A percentile compares a stretch with the other conserved stretches of the same genome.
phyloP scores from a whole-genome alignment of 768 basidiomycete species.

The Podaxis carcinomalis region DNA sequence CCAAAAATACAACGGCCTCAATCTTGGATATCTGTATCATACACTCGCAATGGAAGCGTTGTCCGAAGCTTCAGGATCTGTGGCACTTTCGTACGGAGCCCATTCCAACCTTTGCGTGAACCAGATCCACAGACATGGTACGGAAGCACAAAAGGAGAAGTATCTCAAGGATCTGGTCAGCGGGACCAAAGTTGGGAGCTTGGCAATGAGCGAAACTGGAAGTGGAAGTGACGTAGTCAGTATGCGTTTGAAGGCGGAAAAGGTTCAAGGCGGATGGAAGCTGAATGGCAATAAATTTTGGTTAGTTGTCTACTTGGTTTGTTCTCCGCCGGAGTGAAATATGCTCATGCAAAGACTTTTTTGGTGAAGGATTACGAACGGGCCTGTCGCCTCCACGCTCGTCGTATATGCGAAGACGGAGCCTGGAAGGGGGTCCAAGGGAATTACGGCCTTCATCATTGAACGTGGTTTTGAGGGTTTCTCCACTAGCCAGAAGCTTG shows the following conservation, averaged over 20 bases:
- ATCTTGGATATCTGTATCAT: slow-evolving; percentile 81
- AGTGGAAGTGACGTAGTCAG: slow-evolving; percentile 95
- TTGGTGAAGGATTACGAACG: slow-evolving; percentile 83
- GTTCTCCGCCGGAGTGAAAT: background rate
- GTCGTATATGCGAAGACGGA: slow-evolving; percentile 91
- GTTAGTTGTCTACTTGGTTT: slow-evolving; percentile 35
- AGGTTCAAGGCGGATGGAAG: slow-evolving; percentile 69
- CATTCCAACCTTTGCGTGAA: slow-evolving; percentile 89
- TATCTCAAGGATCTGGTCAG: slow-evolving; percentile 79
- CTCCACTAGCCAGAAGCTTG: slow-evolving; percentile 85
- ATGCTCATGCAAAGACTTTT: slow-evolving; percentile 9
- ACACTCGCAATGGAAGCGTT: slow-evolving; percentile 94
- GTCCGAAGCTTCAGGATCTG: slow-evolving; percentile 85
- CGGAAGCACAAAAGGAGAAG: slow-evolving; percentile 75
- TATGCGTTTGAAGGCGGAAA: slow-evolving; percentile 82
- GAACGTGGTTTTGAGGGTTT: slow-evolving; percentile 82
- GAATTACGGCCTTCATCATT: slow-evolving; percentile 89
- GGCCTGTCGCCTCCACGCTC: slow-evolving; percentile 84
- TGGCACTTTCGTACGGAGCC: slow-evolving; percentile 89
- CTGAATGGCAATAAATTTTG: slow-evolving; percentile 94
- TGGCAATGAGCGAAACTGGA: slow-evolving; percentile 94
- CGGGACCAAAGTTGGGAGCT: slow-evolving; percentile 80
- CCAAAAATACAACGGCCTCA: slow-evolving; percentile 77
- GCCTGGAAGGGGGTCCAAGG: slow-evolving; percentile 74
- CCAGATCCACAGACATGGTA: slow-evolving; percentile 83